phyloP scores from a whole-genome alignment of 2,329 filamentous ascomycete genomes.

The Aquanectria penicillioides region DNA sequence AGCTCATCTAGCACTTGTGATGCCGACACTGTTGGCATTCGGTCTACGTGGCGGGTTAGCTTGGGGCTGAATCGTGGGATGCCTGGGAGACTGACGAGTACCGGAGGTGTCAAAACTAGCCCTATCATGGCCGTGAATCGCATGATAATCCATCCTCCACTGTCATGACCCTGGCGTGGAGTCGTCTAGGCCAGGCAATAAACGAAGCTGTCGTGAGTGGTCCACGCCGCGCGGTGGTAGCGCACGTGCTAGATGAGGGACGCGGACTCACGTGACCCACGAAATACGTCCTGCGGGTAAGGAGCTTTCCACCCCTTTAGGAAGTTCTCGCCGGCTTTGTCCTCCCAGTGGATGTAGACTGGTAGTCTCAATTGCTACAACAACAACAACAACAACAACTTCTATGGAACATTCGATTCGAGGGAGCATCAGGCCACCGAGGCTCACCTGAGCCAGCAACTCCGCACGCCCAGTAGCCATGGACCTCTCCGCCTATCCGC shows the following conservation, averaged over 20 bases:
- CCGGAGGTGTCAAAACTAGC: constrained; percentile 67
- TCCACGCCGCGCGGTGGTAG: constrained; percentile 8
- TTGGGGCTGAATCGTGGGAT: constrained; percentile 10
- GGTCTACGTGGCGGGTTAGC: constrained; percentile 62
- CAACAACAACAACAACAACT: constrained; percentile 11
- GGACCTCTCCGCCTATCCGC: constrained; percentile 1
- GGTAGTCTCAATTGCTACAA: constrained; percentile 7
- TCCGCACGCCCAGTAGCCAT: constrained; percentile 3
- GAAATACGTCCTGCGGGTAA: too few relatives aligned
- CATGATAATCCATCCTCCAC: constrained; percentile 65
- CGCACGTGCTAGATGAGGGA: constrained; percentile 9
- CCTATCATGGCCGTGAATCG: constrained; percentile 68
- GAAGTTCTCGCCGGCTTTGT: constrained; percentile 15
- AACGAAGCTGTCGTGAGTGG: constrained; percentile 31
- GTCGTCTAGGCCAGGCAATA: constrained; percentile 23
- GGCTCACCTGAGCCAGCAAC: constrained; percentile 24
- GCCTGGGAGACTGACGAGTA: constrained; percentile 56
- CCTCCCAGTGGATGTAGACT: not conserved
- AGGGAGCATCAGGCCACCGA: constrained; percentile 25
- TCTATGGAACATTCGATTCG: constrained; percentile 32
- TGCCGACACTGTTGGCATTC: constrained; percentile 80
- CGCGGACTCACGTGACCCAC: constrained; percentile 37
- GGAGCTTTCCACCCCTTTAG: constrained; percentile 5
- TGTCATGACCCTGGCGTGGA: constrained; percentile 35
- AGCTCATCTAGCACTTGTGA: constrained; percentile 75